Percentiles rank a stretch among this genome's conserved stretches.
phyloP scores from a whole-genome alignment of 768 basidiomycete genomes.

The Termitomyces sp. region DNA sequence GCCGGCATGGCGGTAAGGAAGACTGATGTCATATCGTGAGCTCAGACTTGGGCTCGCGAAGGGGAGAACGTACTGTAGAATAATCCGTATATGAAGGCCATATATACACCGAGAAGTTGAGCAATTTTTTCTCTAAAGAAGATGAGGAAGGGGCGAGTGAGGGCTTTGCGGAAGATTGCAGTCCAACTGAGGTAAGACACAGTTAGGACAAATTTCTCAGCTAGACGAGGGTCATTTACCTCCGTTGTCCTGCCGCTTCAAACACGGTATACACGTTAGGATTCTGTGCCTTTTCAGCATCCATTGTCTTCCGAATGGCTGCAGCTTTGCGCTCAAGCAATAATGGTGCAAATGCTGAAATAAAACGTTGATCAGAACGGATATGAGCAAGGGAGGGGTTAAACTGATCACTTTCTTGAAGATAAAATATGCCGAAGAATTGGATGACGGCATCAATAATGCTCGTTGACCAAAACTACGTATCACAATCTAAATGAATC shows the following conservation, averaged over 20 bases:
- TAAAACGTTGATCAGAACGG: not conserved
- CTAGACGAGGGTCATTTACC: constrained; percentile 30
- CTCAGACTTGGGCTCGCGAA: not conserved
- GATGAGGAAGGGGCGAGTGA: constrained; percentile 67
- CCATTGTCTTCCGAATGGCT: constrained; percentile 39
- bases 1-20: constrained; percentile 63
- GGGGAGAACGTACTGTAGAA: constrained; percentile 46
- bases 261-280: constrained; percentile 46
- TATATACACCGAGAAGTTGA: constrained; percentile 63
- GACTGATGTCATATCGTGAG: constrained; percentile 34
- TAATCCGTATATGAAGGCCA: constrained; percentile 66
- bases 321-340: constrained; percentile 51
- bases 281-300: constrained; percentile 40
- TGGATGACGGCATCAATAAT: constrained; percentile 57
- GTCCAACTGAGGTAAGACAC: constrained; percentile 42
- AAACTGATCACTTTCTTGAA: constrained; percentile 55
- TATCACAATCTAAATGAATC: not conserved
- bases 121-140: constrained; percentile 63
- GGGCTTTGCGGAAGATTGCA: constrained; percentile 45
- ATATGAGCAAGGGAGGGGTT: not conserved
- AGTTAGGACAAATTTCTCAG: not conserved
- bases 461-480: constrained; percentile 64
- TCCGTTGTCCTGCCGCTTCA: constrained; percentile 37
- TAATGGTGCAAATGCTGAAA: constrained; percentile 41
- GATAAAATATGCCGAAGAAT: constrained; percentile 48